Base-by-base conservation (phyloP, 306 rosid genomes). In the Betula pendula region DNA sequence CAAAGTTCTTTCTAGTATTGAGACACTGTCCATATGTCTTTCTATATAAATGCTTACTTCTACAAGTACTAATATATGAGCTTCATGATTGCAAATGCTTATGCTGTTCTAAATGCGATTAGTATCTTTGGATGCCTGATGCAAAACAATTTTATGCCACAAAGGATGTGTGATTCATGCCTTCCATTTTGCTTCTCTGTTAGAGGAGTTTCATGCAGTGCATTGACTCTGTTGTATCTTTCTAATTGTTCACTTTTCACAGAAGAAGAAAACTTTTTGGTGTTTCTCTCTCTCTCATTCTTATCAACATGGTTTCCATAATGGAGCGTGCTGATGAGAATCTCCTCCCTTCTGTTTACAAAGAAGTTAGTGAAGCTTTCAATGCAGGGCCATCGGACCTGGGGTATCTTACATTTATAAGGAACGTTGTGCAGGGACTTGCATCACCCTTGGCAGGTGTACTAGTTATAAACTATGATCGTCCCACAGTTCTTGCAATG, bases 301-400 rank as follows among this genome's bases (percentile, higher is more conserved):
- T 92, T 52, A 92, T 92, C 81, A 95, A 95, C 88, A 59, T 95
- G 77, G 97, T 97, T 20, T 93, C 99, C 69, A 89, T 95, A 68
- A 92, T 95, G 99, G 97, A 92, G 84, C 89, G 96, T 0, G 97
- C 99, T 0, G 99, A 95, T 33, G 99, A 92, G 69, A 95, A 95
- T 81, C 97, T 95, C 71, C 99, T 92, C 69, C 99, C 99, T 20
- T 77, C 99, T 5, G 99, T 95, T 29, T 95, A 92, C 89, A 95
- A 92, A 89, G 99, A 95, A 89, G 96, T 95, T 15, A 92, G 99
- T 27, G 99, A 88, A 86, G 87, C 99, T 65, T 95, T 95, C 83
- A 84, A 86, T 72, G 97, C 96, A 0, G 93, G 99, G 16, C 99
- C 99, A 22, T 89, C 97, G 74, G 97, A 95, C 72, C 84, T 95